Evolutionary conservation across 495 filamentous ascomycete genomes (phyloP), one percentile per base, ranked within the genome.

Genomic region (Podospora appendiculata): DNA sequence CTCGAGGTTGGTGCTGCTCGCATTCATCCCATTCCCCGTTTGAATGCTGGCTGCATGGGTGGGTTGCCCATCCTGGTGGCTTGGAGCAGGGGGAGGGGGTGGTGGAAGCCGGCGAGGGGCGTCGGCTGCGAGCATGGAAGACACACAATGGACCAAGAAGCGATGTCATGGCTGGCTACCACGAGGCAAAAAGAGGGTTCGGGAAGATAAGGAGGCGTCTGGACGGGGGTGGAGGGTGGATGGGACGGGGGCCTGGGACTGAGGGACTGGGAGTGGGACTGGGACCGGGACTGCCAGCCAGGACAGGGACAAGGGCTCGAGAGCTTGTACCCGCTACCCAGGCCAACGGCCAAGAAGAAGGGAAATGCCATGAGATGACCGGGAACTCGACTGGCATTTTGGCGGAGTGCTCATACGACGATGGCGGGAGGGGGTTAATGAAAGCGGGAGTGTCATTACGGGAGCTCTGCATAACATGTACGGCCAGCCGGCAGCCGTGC

Each of bases 171-270:
- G 57, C 52, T 41, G 57, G 55, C 54, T 59, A 60, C 64, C 64
- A 67, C 64, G 64, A 64, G 64, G 64, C 57, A 61, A 63, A 62
- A 65, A 64, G 53, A 65, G 61, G 64, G 64, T 67, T 67, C 64
- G 64, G 64, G 64, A 67, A 64, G 64, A 65, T 63, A 65, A 63
- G 62, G 59, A 56, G 51, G 52, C 52, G 51, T 51, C 50, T 58
- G 57, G 48, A 57, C 18, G 47, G 45, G n/a, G 18, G 57, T 53
- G 54, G 53, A 50, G 33, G 12, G 50, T 46, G 41, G 50, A 18
- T 45, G 50, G 40, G 13, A n/a, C 16, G 48, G 17, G 17, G 40
- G 36, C 18, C n/a, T 19, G 32, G 50, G 50, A 25, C 8, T 11
- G 50, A 32, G 14, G 47, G 8, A 32, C 9, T 56, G 56, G 50